A percentile compares a stretch with the other conserved stretches of the same genome.
phyloP scores from a whole-genome alignment of 768 basidiomycete species.

The Boletus pseudo-olivaceus region DNA sequence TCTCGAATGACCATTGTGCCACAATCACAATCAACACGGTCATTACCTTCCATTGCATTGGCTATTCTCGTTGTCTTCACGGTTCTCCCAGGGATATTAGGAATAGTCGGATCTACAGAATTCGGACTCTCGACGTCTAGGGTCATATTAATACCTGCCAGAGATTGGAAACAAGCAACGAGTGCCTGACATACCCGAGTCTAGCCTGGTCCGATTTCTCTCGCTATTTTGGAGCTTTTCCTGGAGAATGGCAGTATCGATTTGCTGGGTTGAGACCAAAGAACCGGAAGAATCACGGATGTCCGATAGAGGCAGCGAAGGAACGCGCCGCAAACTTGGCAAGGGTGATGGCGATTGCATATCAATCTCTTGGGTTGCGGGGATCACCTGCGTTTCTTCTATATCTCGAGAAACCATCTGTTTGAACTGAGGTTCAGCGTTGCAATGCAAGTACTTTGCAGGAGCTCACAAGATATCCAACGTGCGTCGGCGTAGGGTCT shows the following conservation, averaged over 20 bases:
- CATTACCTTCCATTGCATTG: constrained; percentile 29
- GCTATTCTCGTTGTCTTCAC: constrained; percentile 8
- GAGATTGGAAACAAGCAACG: constrained; percentile 17
- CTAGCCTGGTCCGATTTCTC: constrained; percentile 19
- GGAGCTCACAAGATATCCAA: constrained; percentile 52
- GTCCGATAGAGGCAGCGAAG: constrained; percentile 30
- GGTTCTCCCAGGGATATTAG: not conserved
- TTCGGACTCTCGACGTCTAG: constrained; percentile 35
- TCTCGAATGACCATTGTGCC: constrained; percentile 44
- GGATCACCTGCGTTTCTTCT: constrained; percentile 53
- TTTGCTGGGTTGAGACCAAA: constrained; percentile 22
- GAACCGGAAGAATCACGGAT: constrained; percentile 16
- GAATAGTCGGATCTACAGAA: constrained; percentile 10
- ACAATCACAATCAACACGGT: constrained; percentile 65
- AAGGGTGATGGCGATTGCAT: constrained; percentile 24
- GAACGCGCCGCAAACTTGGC: constrained; percentile 4
- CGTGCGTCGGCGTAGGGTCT: constrained; percentile 49
- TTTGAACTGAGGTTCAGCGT: constrained; percentile 4
- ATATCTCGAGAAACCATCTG: constrained; percentile 28
- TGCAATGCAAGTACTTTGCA: not conserved
- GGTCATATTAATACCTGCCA: not conserved
- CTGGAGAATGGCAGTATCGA: constrained; percentile 41
- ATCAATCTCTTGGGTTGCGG: constrained; percentile 30
- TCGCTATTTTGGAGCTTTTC: constrained; percentile 22
- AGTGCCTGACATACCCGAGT: constrained; percentile 48